Evolutionary conservation across 1,139 yeast species (phyloP).

Genomic region (Kodamaea arcana): DNA sequence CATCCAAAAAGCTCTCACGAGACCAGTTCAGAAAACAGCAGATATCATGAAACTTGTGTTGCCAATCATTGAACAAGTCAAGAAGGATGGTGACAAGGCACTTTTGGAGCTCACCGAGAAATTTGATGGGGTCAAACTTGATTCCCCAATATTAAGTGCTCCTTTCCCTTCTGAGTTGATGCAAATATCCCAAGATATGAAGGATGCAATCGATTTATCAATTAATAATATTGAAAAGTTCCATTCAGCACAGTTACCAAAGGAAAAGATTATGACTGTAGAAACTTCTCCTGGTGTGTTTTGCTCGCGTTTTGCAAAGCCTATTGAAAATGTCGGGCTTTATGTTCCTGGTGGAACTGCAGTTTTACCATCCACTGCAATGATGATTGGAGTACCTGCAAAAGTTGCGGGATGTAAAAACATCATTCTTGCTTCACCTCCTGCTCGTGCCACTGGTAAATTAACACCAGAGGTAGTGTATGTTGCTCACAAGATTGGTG

Average conservation of each 20-base stretch:
- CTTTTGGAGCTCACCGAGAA: slow-evolving; percentile 81
- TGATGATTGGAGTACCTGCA: slow-evolving; percentile 99
- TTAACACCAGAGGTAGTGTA: slow-evolving; percentile 96
- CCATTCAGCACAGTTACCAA: slow-evolving; percentile 85
- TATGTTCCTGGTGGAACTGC: slow-evolving; percentile 99
- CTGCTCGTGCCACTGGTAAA: slow-evolving; percentile 83
- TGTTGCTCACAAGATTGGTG: slow-evolving; percentile 95
- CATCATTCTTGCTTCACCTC: slow-evolving; percentile 96
- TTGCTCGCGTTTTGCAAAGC: slow-evolving; percentile 92
- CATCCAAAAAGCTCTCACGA: slow-evolving; percentile 58
- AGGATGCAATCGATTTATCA: slow-evolving; percentile 82
- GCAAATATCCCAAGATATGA: slow-evolving; percentile 73
- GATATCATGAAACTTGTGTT: slow-evolving; percentile 89
- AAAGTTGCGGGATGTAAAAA: slow-evolving; percentile 95
- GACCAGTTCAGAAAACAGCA: slow-evolving; percentile 89
- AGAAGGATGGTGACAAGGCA: slow-evolving; percentile 77
- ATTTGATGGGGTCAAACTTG: slow-evolving; percentile 78
- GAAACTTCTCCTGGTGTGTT: slow-evolving; percentile 93
- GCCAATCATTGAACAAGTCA: slow-evolving; percentile 82
- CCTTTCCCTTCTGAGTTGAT: slow-evolving; percentile 81
- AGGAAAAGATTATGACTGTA: slow-evolving; percentile 67
- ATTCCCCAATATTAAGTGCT: slow-evolving; percentile 72
- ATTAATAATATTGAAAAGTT: slow-evolving; percentile 84
- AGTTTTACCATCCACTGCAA: slow-evolving; percentile 92
- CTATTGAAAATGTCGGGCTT: slow-evolving; percentile 90